Percentiles rank a stretch among this genome's conserved stretches.
Evolutionary conservation across 306 rosid genomes (phyloP).

Genomic region (Quercus cerris): DNA sequence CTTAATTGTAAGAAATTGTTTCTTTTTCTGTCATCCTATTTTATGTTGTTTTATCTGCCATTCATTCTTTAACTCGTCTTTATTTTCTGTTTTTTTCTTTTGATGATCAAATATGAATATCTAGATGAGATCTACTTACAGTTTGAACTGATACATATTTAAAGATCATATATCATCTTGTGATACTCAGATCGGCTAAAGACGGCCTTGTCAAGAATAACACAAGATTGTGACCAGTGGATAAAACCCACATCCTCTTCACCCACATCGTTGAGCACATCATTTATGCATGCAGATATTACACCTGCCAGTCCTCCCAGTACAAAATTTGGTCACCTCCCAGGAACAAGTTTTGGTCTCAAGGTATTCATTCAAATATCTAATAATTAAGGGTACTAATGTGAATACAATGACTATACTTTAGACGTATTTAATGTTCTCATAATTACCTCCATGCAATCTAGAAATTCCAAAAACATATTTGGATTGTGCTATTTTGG

Average conservation of each 20-base stretch:
- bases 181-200: constrained; percentile 73
- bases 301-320: constrained; percentile 61
- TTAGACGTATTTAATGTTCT: neutral
- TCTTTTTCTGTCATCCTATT: neutral
- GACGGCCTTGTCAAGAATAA: constrained; percentile 79
- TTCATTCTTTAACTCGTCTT: neutral
- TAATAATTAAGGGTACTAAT: neutral
- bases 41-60: neutral
- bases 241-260: constrained; percentile 55
- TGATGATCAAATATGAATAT: neutral
- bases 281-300: constrained; percentile 60
- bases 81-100: neutral
- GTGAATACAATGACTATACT: neutral
- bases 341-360: constrained; percentile 64
- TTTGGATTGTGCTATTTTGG: neutral
- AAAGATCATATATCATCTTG: constrained; percentile 25
- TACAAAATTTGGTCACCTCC: constrained; percentile 44
- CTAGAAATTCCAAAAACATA: neutral
- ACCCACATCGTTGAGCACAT: constrained; percentile 45
- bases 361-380: constrained; percentile 52
- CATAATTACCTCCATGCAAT: neutral
- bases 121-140: constrained; percentile 11
- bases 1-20: constrained; percentile 62
- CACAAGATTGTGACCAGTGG: constrained; percentile 91
- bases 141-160: constrained; percentile 26